phyloP scores from a whole-genome alignment of 805 yeast genomes.

The Grigorovia humatica region DNA sequence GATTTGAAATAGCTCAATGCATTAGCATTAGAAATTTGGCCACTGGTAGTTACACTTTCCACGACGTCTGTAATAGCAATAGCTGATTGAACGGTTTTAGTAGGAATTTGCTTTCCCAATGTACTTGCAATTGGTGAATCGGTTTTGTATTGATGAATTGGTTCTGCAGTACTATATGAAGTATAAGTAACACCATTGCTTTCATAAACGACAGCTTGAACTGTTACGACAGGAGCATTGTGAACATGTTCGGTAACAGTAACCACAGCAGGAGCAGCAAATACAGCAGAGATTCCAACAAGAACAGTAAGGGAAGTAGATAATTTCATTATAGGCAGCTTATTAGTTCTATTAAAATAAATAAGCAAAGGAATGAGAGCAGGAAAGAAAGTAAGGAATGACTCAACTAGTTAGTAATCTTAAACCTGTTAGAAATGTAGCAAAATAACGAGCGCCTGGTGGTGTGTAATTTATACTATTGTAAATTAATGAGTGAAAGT shows the following conservation, averaged over 20 bases:
- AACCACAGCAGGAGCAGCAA: slow-evolving; percentile 20
- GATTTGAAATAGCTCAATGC: background rate
- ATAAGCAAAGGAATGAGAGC: too few species aligned
- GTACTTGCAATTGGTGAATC: background rate
- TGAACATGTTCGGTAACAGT: slow-evolving; percentile 24
- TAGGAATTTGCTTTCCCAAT: background rate
- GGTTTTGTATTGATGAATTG: slow-evolving; percentile 1
- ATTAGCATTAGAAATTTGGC: too few species aligned
- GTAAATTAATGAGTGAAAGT: too few species aligned
- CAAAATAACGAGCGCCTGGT: too few species aligned
- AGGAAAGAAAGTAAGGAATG: background rate
- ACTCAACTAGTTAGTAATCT: background rate
- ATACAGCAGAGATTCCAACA: slow-evolving; percentile 5
- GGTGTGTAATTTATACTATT: too few species aligned
- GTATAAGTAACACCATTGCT: slow-evolving; percentile 20
- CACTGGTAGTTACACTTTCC: background rate
- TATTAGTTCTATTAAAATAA: too few species aligned
- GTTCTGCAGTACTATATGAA: slow-evolving; percentile 12
- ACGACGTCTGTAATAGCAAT: background rate
- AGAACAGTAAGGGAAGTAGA: background rate
- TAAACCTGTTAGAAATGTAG: background rate
- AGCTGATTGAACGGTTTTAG: background rate
- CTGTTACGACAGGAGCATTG: slow-evolving; percentile 17
- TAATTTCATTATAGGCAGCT: background rate
- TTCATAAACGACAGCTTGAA: slow-evolving; percentile 19